These are phyloP conservation scores for Cocos nucifera DNA, from an alignment of 176 grass and related monocot species.

Conservation along the genomic window DNA sequence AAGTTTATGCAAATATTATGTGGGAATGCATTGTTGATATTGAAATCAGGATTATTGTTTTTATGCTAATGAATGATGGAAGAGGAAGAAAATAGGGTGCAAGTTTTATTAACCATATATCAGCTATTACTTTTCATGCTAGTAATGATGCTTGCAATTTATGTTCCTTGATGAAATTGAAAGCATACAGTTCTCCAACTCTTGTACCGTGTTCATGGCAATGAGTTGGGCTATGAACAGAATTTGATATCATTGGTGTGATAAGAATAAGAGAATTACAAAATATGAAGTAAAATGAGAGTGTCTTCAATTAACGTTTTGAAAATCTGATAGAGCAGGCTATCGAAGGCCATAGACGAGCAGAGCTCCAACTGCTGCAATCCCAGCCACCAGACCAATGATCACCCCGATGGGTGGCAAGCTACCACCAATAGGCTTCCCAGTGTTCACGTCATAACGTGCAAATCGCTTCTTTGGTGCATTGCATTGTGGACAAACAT, in stretches of 20 bases:
- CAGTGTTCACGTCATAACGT: conserved; percentile 42
- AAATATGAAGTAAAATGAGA: background rate
- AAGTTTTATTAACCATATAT: too few species aligned
- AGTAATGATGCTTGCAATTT: too few species aligned
- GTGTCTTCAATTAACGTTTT: background rate
- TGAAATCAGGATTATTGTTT: too few species aligned
- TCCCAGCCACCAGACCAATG: conserved; percentile 53
- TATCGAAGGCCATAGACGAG: conserved; percentile 89
- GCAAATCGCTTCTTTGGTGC: conserved; percentile 91
- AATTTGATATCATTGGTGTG: background rate
- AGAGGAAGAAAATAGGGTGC: too few species aligned
- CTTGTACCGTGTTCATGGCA: too few species aligned
- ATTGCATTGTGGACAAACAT: conserved; percentile 91
- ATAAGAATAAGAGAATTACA: conserved; percentile 9
- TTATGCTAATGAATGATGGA: too few species aligned
- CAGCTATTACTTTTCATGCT: too few species aligned
- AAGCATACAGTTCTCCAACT: too few species aligned
- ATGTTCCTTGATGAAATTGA: too few species aligned
- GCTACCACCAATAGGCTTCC: conserved; percentile 54
- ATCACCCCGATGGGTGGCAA: conserved; percentile 64
- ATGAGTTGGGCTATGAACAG: too few species aligned
- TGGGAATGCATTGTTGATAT: too few species aligned
- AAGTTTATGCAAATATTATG: too few species aligned
- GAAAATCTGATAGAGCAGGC: background rate
- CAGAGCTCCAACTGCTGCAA: conserved; percentile 74